These are phyloP conservation scores for Babjeviella inositovora DNA, from an alignment of 805 yeast genomes.

Conservation along the genomic window DNA sequence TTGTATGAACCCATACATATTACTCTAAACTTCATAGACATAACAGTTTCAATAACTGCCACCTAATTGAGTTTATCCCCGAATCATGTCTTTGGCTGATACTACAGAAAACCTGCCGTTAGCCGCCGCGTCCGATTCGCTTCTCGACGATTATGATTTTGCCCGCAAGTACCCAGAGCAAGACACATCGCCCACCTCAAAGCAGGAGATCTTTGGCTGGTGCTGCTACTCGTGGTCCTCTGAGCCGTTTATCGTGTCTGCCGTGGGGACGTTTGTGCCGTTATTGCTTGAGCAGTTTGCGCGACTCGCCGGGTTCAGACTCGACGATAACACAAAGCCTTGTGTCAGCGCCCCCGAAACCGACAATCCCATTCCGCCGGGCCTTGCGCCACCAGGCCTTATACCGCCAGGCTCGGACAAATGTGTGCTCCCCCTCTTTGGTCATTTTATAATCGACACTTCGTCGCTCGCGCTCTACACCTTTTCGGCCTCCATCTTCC, in stretches of 20 bases:
- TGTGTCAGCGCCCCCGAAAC: no score
- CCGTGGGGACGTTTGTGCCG: conserved; percentile 68
- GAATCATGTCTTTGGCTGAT: no score
- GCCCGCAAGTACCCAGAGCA: neutral
- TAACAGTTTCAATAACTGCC: no score
- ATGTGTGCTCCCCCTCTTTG: conserved; percentile 15
- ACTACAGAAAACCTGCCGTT: no score
- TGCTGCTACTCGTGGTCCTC: conserved; percentile 58
- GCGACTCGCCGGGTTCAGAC: conserved; percentile 51
- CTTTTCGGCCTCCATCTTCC: conserved; percentile 51
- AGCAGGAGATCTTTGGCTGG: conserved; percentile 45
- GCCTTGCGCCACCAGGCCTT: conserved; percentile 13
- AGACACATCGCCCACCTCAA: conserved; percentile 9
- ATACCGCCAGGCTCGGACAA: conserved; percentile 9
- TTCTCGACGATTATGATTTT: no score
- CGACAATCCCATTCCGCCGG: conserved; percentile 12
- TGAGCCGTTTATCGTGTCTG: conserved; percentile 70
- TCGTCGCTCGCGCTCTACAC: conserved; percentile 63
- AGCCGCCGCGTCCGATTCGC: no score
- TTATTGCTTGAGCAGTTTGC: conserved; percentile 57
- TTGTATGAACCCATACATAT: no score
- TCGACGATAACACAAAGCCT: conserved; percentile 38
- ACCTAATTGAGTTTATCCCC: no score
- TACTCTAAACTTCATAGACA: no score
- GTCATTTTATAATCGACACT: conserved; percentile 38